Base-by-base conservation (phyloP, 257 asterid species). In the Vinca minor region DNA sequence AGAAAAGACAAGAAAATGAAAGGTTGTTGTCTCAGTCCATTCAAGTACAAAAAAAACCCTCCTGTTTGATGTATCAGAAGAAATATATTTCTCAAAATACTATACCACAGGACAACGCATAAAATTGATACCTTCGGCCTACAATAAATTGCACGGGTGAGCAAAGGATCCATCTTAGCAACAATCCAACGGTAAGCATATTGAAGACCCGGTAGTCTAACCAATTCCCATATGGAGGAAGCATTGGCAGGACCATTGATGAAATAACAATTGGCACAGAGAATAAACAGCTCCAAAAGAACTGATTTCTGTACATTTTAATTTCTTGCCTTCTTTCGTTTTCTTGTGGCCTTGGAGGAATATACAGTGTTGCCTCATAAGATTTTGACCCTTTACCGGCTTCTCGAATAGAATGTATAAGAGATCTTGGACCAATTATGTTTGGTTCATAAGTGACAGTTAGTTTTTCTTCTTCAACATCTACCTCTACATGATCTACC, bases 161-260 rank as follows among this genome's bases (percentile, higher is more conserved):
- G 81, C 98, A 92, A 38, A 92, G 94, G 79, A 85, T 78, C 95
- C 96, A 92, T 77, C 96, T 83, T 71, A 92, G 78, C 66, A 92
- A 77, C 78, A 84, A 52, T 70, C 98, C 96, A 66, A 88, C 63
- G 25, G 74, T 69, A 28, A 92, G 95, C 98, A 86, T 88, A 73
- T 87, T 84, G 73, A 83, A 71, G 73, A 87, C 88, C 81, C 82
- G 87, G 79, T 76, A 87, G 47, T 82, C 84, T 45, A 92, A 81
- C 98, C 98, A 92, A 76, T 92, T 79, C 35, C 98, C 98, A 78
- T 81, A 92, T 31, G 95, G 95, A 53, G 92, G 87, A 76, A 85
- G 81, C 98, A 92, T 92, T 38, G 98, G 98, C 74, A 92, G 86
- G 59, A 85, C 89, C 98, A 92, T 92, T 60, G 95, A 79, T 70